Conservation (phyloP, 164 flowering plant species). For the Pachysandra terminalis region DNA sequence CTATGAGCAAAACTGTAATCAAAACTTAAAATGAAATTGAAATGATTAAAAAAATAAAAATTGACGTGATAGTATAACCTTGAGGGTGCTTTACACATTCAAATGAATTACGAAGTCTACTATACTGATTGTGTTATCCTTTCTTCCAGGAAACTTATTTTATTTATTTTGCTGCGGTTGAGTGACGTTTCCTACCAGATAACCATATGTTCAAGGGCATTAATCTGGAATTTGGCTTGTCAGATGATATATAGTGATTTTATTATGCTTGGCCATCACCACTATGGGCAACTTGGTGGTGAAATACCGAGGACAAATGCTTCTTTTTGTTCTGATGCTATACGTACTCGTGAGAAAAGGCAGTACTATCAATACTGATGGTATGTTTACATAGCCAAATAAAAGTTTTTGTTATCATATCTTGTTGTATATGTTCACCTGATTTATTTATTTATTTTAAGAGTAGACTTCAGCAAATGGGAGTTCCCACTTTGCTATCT, state of each 20-base stretch:
- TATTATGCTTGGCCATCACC: slow-evolving; percentile 36
- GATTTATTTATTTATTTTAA: too few relatives aligned
- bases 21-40: too few relatives aligned
- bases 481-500: too few relatives aligned
- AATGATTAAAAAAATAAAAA: too few relatives aligned
- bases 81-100: background rate
- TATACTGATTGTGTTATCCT: background rate
- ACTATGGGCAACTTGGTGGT: slow-evolving; percentile 40
- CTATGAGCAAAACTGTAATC: too few relatives aligned
- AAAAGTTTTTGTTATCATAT: too few relatives aligned
- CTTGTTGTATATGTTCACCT: too few relatives aligned
- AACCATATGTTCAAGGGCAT: slow-evolving; percentile 24
- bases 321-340: slow-evolving; percentile 35
- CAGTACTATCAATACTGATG: too few relatives aligned
- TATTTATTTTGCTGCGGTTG: slow-evolving; percentile 15
- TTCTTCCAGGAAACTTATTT: slow-evolving; percentile 6
- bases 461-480: too few relatives aligned
- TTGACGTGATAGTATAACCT: too few relatives aligned
- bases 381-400: too few relatives aligned
- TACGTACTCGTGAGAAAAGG: slow-evolving; percentile 21
- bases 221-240: slow-evolving; percentile 22
- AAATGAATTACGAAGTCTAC: background rate
- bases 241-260: slow-evolving; percentile 35
- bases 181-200: slow-evolving; percentile 15
- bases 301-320: slow-evolving; percentile 34